These are phyloP conservation scores for Truncatella angustata DNA, from an alignment of 2,329 filamentous ascomycete species.

Conservation along the genomic window DNA sequence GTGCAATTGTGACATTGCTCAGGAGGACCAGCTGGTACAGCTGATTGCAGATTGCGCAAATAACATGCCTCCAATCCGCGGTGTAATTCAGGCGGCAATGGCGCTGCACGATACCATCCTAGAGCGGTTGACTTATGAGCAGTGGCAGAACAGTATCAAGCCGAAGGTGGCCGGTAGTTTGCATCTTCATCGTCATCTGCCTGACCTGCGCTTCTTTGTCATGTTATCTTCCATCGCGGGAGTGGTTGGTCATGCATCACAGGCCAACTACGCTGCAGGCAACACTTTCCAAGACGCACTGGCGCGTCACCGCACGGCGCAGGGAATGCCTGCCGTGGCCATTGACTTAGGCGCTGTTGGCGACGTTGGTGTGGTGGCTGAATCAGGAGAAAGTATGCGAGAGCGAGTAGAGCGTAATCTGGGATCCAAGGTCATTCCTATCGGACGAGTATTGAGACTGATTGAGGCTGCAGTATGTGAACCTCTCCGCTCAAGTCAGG, in stretches of 20 bases:
- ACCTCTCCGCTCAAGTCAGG: no score
- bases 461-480: no score
- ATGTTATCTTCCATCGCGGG: constrained; percentile 37
- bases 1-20: not conserved
- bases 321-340: not conserved
- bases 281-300: constrained; percentile 6
- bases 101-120: constrained; percentile 12
- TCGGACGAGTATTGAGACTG: no score
- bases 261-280: constrained; percentile 10
- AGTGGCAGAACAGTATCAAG: constrained; percentile 8
- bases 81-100: constrained; percentile 16
- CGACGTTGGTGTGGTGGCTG: constrained; percentile 1
- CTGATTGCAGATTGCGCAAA: not conserved
- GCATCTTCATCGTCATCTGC: constrained; percentile 22
- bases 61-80: constrained; percentile 12
- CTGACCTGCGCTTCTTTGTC: constrained; percentile 34
- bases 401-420: constrained; percentile 8
- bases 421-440: not conserved
- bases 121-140: constrained; percentile 13
- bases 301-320: not conserved
- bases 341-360: constrained; percentile 6
- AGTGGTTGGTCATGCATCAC: constrained; percentile 27
- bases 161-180: constrained; percentile 14
- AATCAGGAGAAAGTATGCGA: not conserved
- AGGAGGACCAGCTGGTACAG: not conserved